A percentile compares a stretch with the other conserved stretches of the same genome.
phyloP scores from a whole-genome alignment of 345 rosid genomes.

The Populus tremula region DNA sequence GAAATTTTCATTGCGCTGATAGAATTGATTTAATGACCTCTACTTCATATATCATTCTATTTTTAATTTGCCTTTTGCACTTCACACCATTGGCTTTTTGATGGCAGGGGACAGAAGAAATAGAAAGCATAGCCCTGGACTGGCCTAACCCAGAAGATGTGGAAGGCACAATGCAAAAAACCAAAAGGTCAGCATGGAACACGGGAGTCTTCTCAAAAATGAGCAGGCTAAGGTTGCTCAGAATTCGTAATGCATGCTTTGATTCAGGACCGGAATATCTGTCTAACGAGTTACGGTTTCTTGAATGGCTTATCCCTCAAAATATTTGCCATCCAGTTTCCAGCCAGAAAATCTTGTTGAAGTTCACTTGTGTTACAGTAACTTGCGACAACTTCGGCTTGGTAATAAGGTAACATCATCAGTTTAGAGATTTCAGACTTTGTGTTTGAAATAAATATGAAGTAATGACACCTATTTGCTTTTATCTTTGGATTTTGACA shows the following conservation, averaged over 20 bases:
- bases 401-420: constrained; percentile 2
- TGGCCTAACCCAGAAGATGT: neutral
- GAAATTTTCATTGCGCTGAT: no score
- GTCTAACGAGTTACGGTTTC: constrained; percentile 5
- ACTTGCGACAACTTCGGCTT: neutral
- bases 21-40: neutral
- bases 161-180: constrained; percentile 11
- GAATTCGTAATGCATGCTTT: neutral
- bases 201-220: constrained; percentile 1
- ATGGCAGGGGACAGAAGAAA: no score
- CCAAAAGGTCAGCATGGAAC: neutral
- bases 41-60: no score
- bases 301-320: constrained; percentile 11
- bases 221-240: constrained; percentile 16
- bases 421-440: neutral
- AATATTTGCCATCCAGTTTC: constrained; percentile 2
- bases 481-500: neutral
- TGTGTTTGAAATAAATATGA: neutral
- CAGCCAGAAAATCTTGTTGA: constrained; percentile 9
- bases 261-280: neutral
- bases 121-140: no score
- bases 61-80: no score
- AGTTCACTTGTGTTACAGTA: neutral
- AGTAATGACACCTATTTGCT: neutral
- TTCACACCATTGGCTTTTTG: no score